Evolutionary conservation across 371 early-diverging fungal genomes (phyloP), one percentile per base, ranked within the genome.

Genomic region (Actinomortierella wolfii): DNA sequence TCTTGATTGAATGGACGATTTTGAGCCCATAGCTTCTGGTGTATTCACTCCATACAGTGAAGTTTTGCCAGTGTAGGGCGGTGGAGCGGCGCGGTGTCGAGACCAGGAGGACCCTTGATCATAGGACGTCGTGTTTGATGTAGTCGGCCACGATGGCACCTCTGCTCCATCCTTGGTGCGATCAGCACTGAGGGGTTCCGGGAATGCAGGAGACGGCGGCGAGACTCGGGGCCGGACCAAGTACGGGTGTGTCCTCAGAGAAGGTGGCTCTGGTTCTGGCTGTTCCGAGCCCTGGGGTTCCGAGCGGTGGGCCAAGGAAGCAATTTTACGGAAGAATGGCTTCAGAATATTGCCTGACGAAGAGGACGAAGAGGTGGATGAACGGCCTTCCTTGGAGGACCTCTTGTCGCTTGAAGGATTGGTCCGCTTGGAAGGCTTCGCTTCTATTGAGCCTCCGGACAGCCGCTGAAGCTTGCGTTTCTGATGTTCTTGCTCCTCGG

Each of bases 381-480:
- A 24, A 54, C 65, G 6, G 71, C 14, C 3, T 23, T 34, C 1
- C 41, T 48, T 14, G 51, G 14, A 42, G 21, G 43, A 8, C 39
- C 13, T 57, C 55, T 59, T 55, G 51, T 34, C 34, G 11, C 58
- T n/a, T 1, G 71, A 65, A 2, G 57, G 50, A 25, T 64, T 65
- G 62, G 51, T 53, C 1, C 73, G 73, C 23, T 73, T 73, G 8
- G 73, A 44, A 1, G 73, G 73, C 6, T 61, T 59, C 3, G 67
- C 2, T 40, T 73, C 73, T 53, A 73, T 20, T 4, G 67, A 62
- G 6, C 67, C 67, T 7, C 67, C 66, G 0, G 73, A 73, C 14
- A 73, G 54, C 1, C 73, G 66, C 54, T 73, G 73, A 15, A 73
- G 59, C 52, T 73, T 73, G 4, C 73, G 59, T 24, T 73, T 73